Base-by-base conservation (phyloP, 371 early-diverging fungal species). In the Mucor circinelloides region DNA sequence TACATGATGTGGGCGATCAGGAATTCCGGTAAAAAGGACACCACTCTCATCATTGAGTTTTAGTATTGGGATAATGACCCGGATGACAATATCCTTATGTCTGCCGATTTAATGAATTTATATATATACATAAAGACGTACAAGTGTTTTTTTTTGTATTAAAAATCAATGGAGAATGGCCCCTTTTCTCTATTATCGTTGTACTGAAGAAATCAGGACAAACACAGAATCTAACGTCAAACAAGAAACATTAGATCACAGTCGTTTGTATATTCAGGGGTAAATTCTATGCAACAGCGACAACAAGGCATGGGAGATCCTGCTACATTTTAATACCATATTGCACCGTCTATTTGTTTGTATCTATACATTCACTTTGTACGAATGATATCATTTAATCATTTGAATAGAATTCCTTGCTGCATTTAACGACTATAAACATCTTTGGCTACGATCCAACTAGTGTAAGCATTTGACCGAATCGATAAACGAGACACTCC, bases 1-100 rank as follows among this genome's bases (percentile, higher is more conserved):
- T 42, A 42, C 28, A 61, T 58, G 32, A 21, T 61, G 46, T 61
- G 50, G 44, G 21, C 61, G 46, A 44, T 46, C 31, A 61, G 13
- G 31, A 28, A 48, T 27, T 31, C 32, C 44, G 28, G 2, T 30
- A 32, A 44, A 48, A 44, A 17, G 12, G 19, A 38, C 21, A 4
- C 19, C 17, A 21, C 19, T 30, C 46, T 32, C 50, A 36, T 30
- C 21, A 15, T 34, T 17, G 48, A 50, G 44, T n/a, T 46, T 27
- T 34, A 34, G 31, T 28, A 55, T 55, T 30, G 19, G 28, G 21
- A 48, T 23, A 48, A 23, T 19, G 48, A 48, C 48, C 48, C 48
- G 48, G 48, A 48, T 48, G 48, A 9, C 48, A 48, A 48, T 48
- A 48, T 48, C 48, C 48, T 48, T 48, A 48, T 23, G 48, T 23